Evolutionary conservation across 441 rosid species (phyloP).

Genomic region (Breynia disticha): DNA sequence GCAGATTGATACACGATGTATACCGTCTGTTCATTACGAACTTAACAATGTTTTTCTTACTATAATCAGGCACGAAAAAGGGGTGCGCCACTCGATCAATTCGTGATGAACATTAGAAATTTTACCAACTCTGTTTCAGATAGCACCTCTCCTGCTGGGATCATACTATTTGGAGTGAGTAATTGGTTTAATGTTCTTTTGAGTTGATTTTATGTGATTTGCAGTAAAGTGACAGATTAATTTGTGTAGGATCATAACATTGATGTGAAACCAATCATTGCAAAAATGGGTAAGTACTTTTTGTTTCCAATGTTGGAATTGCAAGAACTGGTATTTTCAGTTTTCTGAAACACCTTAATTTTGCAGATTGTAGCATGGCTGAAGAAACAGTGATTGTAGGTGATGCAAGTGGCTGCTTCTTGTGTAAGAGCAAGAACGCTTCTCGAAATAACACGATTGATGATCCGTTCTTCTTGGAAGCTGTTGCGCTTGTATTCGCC

Average conservation of each 20-base stretch:
- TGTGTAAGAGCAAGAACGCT: slow-evolving; percentile 15
- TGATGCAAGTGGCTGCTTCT: slow-evolving; percentile 29
- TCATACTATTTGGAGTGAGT: slow-evolving; percentile 47
- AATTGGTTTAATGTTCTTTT: neutral
- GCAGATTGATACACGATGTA: no score
- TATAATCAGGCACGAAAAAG: slow-evolving; percentile 16
- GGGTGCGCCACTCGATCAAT: slow-evolving; percentile 23
- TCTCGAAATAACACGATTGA: slow-evolving; percentile 1
- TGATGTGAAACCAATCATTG: slow-evolving; percentile 26
- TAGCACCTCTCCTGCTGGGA: slow-evolving; percentile 24
- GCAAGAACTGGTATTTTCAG: neutral
- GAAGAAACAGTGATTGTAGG: slow-evolving; percentile 41
- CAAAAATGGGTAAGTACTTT: slow-evolving; percentile 26
- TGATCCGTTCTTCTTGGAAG: slow-evolving; percentile 16
- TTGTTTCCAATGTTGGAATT: neutral
- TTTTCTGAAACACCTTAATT: no score
- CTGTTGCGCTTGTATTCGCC: slow-evolving; percentile 44
- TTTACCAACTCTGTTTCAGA: slow-evolving; percentile 25
- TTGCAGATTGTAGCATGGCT: slow-evolving; percentile 14
- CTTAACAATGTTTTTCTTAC: no score
- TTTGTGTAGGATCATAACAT: slow-evolving; percentile 18
- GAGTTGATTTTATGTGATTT: neutral
- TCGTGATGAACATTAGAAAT: slow-evolving; percentile 24
- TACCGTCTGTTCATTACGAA: no score
- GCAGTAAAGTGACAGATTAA: neutral